Evolutionary conservation across 2,329 filamentous ascomycete genomes (phyloP).

Genomic region (Botrytis medusae): DNA sequence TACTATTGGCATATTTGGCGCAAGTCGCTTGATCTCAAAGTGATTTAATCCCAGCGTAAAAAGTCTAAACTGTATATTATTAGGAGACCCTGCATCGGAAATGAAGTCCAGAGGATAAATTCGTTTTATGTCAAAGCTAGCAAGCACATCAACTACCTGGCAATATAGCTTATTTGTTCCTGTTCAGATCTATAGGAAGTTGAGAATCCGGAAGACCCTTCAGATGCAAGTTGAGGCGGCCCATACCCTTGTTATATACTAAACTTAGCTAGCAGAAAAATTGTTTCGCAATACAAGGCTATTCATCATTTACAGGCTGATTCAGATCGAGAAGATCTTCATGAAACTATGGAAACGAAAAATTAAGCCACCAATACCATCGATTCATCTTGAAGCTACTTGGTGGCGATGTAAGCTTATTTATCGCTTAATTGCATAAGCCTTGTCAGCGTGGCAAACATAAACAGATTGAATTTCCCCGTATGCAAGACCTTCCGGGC

Average conservation of each 20-base stretch:
- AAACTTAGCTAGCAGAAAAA: background rate
- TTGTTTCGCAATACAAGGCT: background rate
- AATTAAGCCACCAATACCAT: background rate
- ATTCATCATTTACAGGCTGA: background rate
- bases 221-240: background rate
- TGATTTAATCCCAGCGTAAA: background rate
- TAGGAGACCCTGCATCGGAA: background rate
- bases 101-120: background rate
- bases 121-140: background rate
- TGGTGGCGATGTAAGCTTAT: background rate
- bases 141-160: background rate
- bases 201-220: background rate
- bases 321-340: background rate
- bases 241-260: background rate
- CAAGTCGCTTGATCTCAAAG: background rate
- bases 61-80: background rate
- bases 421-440: background rate
- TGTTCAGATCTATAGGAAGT: background rate
- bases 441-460: background rate
- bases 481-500: background rate
- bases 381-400: background rate
- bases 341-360: background rate
- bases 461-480: background rate
- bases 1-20: background rate
- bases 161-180: background rate